Conservation (phyloP, 2,329 filamentous ascomycete genomes). For the Sporothrix globosa region DNA sequence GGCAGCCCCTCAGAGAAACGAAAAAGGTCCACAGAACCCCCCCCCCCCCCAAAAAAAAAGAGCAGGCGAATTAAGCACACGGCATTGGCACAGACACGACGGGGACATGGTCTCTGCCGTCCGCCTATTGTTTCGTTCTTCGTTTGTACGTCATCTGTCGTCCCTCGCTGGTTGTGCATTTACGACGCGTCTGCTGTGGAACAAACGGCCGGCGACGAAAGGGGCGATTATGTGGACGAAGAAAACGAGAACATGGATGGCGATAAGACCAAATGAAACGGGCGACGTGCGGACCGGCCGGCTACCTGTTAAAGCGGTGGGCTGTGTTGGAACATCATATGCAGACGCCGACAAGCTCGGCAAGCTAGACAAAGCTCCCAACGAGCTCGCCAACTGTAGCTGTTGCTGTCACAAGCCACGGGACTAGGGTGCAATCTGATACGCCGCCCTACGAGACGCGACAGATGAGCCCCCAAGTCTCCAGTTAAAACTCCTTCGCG, state of each 20-base stretch:
- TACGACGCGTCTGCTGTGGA: slow-evolving; percentile 1
- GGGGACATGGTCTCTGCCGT: neutral
- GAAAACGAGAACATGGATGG: neutral
- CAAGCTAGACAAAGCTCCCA: neutral
- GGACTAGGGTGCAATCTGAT: neutral
- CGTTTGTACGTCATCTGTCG: neutral
- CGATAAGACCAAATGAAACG: neutral
- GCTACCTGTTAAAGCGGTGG: neutral
- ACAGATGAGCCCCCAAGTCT: too few species aligned
- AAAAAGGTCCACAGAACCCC: neutral
- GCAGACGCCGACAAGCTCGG: neutral
- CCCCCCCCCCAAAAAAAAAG: too few species aligned
- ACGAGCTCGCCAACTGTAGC: neutral
- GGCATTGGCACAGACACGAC: slow-evolving; percentile 14
- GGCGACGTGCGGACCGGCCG: neutral
- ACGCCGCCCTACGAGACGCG: slow-evolving; percentile 21
- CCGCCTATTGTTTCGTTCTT: too few species aligned
- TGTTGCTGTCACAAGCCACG: neutral
- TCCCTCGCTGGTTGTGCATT: neutral
- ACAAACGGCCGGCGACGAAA: neutral
- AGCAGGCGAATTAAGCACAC: neutral
- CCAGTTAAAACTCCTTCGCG: neutral
- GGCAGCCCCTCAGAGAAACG: neutral
- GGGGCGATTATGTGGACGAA: neutral
- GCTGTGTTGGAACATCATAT: neutral